Percentiles rank a stretch among this genome's conserved stretches.
phyloP scores from a whole-genome alignment of 371 early-diverging fungal species.

The Cladochytrium tenue region DNA sequence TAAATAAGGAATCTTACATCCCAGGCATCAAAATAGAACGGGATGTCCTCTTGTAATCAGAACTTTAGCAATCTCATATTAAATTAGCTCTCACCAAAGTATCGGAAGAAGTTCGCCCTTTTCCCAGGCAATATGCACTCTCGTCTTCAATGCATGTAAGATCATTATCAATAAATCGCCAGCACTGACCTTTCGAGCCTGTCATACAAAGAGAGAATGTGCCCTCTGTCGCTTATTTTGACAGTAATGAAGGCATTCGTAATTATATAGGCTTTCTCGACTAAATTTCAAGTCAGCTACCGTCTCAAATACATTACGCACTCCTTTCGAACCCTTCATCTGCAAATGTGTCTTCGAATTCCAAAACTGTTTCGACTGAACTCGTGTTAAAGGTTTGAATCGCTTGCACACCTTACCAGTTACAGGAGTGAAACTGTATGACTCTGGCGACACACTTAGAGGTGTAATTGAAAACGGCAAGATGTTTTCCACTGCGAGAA shows the following conservation, averaged over 20 bases:
- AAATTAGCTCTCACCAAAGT: too few species aligned
- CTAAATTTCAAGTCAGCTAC: too few species aligned
- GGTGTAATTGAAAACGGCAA: conserved; percentile 6
- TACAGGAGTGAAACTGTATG: conserved; percentile 11
- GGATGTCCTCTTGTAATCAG: conserved; percentile 86
- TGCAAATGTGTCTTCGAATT: too few species aligned
- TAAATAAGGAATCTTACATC: conserved; percentile 23
- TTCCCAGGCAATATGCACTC: conserved; percentile 67
- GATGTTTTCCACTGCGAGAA: conserved; percentile 15
- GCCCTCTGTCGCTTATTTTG: conserved; percentile 71
- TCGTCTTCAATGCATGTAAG: conserved; percentile 60
- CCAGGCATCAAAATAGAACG: conserved; percentile 79
- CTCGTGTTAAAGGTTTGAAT: too few species aligned
- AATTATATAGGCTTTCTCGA: conserved; percentile 41
- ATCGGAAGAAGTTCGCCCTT: conserved; percentile 72
- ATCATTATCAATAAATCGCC: too few species aligned
- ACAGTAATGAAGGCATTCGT: conserved; percentile 73
- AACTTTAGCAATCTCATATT: too few species aligned
- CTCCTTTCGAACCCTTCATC: too few species aligned
- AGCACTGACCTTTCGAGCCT: conserved; percentile 31
- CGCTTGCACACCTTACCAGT: conserved; percentile 10
- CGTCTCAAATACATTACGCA: too few species aligned
- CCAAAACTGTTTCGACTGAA: too few species aligned
- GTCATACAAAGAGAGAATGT: conserved; percentile 67
- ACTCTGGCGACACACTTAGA: conserved; percentile 11